Percentiles rank a stretch among this genome's conserved stretches.
Evolutionary conservation across 768 basidiomycete species (phyloP).

Genomic region (Leccinum incarnatum): DNA sequence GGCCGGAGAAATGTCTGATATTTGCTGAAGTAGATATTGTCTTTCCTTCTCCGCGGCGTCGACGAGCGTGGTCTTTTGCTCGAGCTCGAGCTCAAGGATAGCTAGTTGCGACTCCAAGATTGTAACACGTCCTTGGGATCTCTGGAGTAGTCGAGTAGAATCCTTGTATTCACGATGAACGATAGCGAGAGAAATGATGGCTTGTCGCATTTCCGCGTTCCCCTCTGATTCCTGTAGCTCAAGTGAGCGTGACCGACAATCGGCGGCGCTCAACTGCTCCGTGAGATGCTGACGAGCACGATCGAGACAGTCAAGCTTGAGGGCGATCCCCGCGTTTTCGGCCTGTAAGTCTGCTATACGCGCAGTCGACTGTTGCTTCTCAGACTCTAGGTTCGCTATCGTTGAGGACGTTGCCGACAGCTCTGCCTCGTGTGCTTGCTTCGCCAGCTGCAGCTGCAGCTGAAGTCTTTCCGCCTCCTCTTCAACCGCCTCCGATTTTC

Average conservation of each 20-base stretch:
- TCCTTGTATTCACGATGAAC: slow-evolving; percentile 19
- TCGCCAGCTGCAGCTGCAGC: slow-evolving; percentile 19
- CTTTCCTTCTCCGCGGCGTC: slow-evolving; percentile 10
- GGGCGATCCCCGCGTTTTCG: slow-evolving; percentile 14
- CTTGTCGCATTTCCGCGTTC: slow-evolving; percentile 13
- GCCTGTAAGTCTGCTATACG: slow-evolving; percentile 16
- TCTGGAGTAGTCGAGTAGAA: slow-evolving; percentile 11
- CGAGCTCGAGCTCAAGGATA: slow-evolving; percentile 1
- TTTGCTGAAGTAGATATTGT: slow-evolving; percentile 8
- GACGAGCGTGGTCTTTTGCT: slow-evolving; percentile 5
- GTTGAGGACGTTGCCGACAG: slow-evolving; percentile 39
- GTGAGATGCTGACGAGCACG: slow-evolving; percentile 8
- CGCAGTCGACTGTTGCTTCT: slow-evolving; percentile 25
- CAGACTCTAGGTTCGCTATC: slow-evolving; percentile 36
- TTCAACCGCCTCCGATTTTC: slow-evolving; percentile 57
- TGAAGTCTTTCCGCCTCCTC: slow-evolving; percentile 53
- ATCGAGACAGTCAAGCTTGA: slow-evolving; percentile 15
- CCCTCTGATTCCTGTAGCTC: slow-evolving; percentile 1
- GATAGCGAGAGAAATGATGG: slow-evolving; percentile 24
- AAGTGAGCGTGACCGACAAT: slow-evolving; percentile 10
- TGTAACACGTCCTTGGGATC: not conserved
- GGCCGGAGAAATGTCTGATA: slow-evolving; percentile 6
- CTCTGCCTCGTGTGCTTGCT: slow-evolving; percentile 32
- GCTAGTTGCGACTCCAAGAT: slow-evolving; percentile 21
- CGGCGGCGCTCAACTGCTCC: slow-evolving; percentile 6